These are phyloP conservation scores for Ophiostoma montium DNA, from an alignment of 2,329 filamentous ascomycete species.

Conservation along the genomic window DNA sequence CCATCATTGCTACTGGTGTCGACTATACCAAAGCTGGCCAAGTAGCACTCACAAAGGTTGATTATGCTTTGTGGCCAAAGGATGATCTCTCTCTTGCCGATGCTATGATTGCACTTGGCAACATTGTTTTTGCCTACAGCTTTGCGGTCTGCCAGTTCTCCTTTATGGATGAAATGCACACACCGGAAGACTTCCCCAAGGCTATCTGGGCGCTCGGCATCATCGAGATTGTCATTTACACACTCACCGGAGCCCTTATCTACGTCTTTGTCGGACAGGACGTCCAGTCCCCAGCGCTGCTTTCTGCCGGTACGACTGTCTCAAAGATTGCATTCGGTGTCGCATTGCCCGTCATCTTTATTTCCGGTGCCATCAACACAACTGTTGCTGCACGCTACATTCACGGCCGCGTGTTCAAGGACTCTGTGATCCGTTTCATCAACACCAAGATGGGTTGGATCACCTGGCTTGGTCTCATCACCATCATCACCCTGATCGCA, in stretches of 20 bases:
- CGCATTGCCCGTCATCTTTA: not conserved
- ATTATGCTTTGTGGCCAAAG: not conserved
- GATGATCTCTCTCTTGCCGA: not conserved
- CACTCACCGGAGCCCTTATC: not conserved
- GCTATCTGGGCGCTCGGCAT: not conserved
- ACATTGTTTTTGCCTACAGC: not conserved
- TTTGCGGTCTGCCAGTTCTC: conserved; percentile 2
- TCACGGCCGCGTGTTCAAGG: not conserved
- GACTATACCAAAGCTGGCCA: not conserved
- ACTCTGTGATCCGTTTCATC: not conserved
- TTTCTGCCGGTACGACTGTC: not conserved
- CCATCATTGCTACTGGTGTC: not conserved
- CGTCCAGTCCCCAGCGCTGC: not conserved
- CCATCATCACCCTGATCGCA: not conserved
- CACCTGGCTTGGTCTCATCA: not conserved
- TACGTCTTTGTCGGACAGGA: conserved; percentile 1
- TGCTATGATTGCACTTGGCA: not conserved
- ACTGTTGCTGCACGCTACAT: not conserved
- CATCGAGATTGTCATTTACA: not conserved
- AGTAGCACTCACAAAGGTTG: not conserved
- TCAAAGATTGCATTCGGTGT: conserved; percentile 1
- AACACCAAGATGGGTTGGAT: conserved; percentile 1
- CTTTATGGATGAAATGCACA: conserved; percentile 1
- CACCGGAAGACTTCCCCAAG: not conserved
- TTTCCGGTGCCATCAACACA: not conserved